Evolutionary conservation across 345 rosid genomes (phyloP), one percentile per base, ranked within the genome.

Genomic region (Limnanthes douglasii): DNA sequence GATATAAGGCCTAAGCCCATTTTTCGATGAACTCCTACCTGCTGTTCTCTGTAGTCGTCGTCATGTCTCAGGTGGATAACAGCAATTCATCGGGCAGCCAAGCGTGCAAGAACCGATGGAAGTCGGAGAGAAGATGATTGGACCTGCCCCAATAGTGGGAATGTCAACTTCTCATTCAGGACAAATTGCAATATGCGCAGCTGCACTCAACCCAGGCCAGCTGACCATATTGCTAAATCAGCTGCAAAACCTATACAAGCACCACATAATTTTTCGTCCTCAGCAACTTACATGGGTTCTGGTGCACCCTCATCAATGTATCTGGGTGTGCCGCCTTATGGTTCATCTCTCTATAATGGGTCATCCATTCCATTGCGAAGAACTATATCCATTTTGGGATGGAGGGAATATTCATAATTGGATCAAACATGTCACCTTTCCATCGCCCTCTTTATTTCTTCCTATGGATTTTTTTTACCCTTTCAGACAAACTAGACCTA

Each of bases 71-170:
- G 98, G 85, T 90, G 40, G 98, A 90, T 57, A 80, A 56, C 72
- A 73, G 95, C 60, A 90, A 90, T 41, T 80, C 98, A 2, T 85
- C 94, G 4, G n/a, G 98, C 98, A 0, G 77, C 93, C 18, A 90
- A 84, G 73, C 96, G 96, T 11, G 98, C 98, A 18, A 75, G 96
- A 62, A 90, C 98, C 19, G 98, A 90, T 42, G 98, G 98, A 18
- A 75, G 99, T 34, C 88, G 99, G 2, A 78, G 99, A 65, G 99
- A 92, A 46, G 96, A 92, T 62, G 99, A 92, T 46, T 92, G 96
- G 99, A 85, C 94, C 18, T 90, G 96, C 32, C 96, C 96, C 2
- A 90, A 93, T 43, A 84, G 99, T 48, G 94, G 88, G 43, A 90
- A 90, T 56, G 98, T 80, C 49, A 90, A 90, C 35, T 90, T 90